Base-by-base conservation (phyloP, 1,284 basidiomycete genomes). In the Sporisorium exsertum region DNA sequence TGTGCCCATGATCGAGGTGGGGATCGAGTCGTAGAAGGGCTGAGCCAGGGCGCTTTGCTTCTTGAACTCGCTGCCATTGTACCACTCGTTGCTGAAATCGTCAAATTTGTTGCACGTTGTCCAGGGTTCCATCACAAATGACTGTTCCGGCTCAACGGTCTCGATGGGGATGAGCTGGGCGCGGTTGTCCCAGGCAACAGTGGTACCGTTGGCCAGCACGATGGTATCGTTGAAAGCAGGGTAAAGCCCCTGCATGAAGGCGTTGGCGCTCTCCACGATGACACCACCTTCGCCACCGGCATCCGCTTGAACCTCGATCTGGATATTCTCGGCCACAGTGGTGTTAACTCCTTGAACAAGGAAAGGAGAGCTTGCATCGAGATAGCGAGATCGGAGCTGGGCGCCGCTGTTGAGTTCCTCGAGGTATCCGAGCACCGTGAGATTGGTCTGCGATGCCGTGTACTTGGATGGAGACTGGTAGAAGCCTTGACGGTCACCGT, bases 41-140 rank as follows among this genome's bases (percentile, higher is more conserved):
- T 91, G 89, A 32, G 88, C 87, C 72, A 88, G 87, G 3, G 87
- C 88, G 64, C 88, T 88, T 51, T 88, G 86, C 9, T 24, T 40
- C 86, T 91, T 90, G 89, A 94, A 94, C 54, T 72, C 77, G 9
- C 70, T 40, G 18, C 82, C 81, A 10, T 61, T 63, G 78, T 87
- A 86, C 16, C 56, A 63, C 6, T 42, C 74, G 13, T 63, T 61
- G 66, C 86, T 85, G 35, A 50, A 75, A 26, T 67, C 58, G 35
- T 72, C 64, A 29, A 81, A 72, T 37, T 70, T 66, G 27, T 60
- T 42, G 66, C 81, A 83, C 80, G 90, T 88, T 18, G 92, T 93
- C 92, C 92, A 95, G 67, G 91, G 90, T 86, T 95, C 93, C 77
- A 95, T 88, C 37, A 92, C 92, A 77, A 92, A 90, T 81, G 93